phyloP scores from a whole-genome alignment of 805 yeast species.

The Saccharomycopsis sp. region DNA sequence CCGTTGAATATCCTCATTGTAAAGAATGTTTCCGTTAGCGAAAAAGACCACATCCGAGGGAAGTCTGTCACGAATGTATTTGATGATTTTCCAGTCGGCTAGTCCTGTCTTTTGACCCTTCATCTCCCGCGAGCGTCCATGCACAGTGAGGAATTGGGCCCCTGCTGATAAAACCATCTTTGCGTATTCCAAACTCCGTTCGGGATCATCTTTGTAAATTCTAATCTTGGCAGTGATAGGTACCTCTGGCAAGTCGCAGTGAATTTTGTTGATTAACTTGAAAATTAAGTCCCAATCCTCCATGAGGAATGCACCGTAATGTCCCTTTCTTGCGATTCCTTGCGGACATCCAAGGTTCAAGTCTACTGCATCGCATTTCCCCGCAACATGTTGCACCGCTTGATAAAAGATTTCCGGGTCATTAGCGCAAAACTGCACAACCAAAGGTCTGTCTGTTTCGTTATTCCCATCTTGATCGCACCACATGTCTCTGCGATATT shows the following conservation, averaged over 20 bases:
- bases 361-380: conserved; percentile 90
- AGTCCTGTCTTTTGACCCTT: conserved; percentile 93
- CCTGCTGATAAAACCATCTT: conserved; percentile 84
- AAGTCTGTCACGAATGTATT: conserved; percentile 67
- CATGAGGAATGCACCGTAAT: conserved; percentile 91
- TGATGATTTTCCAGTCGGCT: conserved; percentile 82
- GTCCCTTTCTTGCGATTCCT: conserved; percentile 90
- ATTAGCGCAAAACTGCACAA: conserved; percentile 94
- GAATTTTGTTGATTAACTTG: conserved; percentile 62
- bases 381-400: conserved; percentile 77
- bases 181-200: conserved; percentile 80
- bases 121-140: conserved; percentile 94
- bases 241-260: conserved; percentile 54
- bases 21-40: conserved; percentile 89
- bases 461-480: conserved; percentile 64
- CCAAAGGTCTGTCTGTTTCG: conserved; percentile 68
- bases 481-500: conserved; percentile 73
- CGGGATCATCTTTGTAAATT: conserved; percentile 67
- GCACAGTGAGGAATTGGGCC: conserved; percentile 89
- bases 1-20: conserved; percentile 71
- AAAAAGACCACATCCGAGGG: conserved; percentile 78
- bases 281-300: conserved; percentile 89
- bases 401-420: conserved; percentile 74
- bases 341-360: conserved; percentile 95
- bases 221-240: conserved; percentile 96